Base-by-base conservation (phyloP, 2,329 filamentous ascomycete genomes). In the Diaporthe sp. region DNA sequence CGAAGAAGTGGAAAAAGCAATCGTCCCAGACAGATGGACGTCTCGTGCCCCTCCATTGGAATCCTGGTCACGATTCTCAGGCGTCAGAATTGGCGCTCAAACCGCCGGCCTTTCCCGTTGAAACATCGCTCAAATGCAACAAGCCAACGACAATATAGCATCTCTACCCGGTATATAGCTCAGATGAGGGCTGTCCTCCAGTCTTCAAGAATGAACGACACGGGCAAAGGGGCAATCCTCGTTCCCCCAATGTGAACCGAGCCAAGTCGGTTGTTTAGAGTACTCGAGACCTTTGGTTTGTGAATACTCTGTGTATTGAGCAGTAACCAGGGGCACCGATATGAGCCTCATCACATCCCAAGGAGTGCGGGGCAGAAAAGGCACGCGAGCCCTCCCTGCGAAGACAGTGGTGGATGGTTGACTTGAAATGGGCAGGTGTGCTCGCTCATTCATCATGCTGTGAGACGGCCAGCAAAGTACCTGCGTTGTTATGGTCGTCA, bases 401-500 rank as follows among this genome's bases (percentile, higher is more conserved):
- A 31, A 19, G 25, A 60, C 9, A 15, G 31, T 74, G 46, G 67
- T 75, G 71, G 75, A 67, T 71, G 75, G 72, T 8, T 68, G 72
- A 72, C 75, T 76, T 28, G 51, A 25, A 34, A 19, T 25, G 53
- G 46, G 25, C 58, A 13, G 5, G 58, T 57, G 49, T 65, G 60
- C 67, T 68, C 17, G 22, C 19, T 39, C 72, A 25, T 49, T 55
- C 49, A 70, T 31, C n/a, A 55, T 72, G 58, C 44, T 34, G 72
- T 76, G 46, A 71, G 75, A 72, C 72, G 73, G 62, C 55, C 70
- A 37, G 28, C 75, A 46, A 73, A 75, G 73, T 76, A 73, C 75
- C 75, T 76, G 75, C 75, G 73, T 76, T 60, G 51, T 44, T 51
- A n/a, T 71, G 75, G 75, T 39, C 73, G 73, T 75, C 75, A 76